Evolutionary conservation across 441 rosid genomes (phyloP).

Genomic region (Corymbia calophylla): DNA sequence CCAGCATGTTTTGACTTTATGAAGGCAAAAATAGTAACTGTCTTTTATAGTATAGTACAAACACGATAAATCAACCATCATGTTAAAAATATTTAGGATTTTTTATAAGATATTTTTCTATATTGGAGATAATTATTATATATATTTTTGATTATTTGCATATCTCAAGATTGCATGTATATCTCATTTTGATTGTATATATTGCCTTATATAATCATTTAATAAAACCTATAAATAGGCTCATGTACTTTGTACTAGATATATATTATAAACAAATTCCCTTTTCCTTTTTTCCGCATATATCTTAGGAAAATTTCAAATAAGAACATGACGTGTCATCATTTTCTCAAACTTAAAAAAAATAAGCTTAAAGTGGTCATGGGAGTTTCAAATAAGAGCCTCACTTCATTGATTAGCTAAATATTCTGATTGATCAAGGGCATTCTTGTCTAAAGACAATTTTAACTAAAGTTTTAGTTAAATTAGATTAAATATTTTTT

Average conservation of each 20-base stretch:
- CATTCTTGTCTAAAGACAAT: too few species aligned
- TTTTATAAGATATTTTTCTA: neutral
- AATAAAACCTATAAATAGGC: neutral
- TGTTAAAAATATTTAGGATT: neutral
- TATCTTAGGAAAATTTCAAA: too few species aligned
- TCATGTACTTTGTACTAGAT: accelerated
- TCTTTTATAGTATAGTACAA: neutral
- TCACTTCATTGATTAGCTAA: too few species aligned
- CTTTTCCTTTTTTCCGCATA: too few species aligned
- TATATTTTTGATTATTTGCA: neutral
- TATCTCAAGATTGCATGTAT: neutral
- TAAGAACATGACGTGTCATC: too few species aligned
- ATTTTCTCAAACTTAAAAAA: too few species aligned
- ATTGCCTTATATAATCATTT: neutral
- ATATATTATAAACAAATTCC: neutral
- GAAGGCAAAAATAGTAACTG: neutral
- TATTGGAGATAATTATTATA: neutral
- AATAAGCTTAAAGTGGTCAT: too few species aligned
- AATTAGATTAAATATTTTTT: too few species aligned
- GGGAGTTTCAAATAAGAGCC: too few species aligned
- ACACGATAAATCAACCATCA: neutral
- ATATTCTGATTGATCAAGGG: too few species aligned
- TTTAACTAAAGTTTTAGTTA: too few species aligned
- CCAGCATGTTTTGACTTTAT: neutral
- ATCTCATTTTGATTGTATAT: neutral